These are phyloP conservation scores for Periconia macrospinosa DNA, from an alignment of 2,329 filamentous ascomycete genomes.

Conservation along the genomic window DNA sequence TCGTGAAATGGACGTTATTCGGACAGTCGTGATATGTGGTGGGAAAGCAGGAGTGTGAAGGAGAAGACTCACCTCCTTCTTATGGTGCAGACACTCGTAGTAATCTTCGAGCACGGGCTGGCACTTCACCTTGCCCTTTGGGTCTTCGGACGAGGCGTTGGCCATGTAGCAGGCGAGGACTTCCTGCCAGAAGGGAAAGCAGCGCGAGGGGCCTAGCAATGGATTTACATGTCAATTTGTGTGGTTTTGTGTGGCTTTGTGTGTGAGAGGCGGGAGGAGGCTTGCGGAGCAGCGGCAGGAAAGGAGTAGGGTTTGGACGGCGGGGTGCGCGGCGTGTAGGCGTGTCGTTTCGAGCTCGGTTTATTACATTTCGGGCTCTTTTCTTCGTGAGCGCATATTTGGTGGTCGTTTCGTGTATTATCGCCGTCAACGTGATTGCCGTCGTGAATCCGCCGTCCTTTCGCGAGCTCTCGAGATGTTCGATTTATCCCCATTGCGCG, in stretches of 20 bases:
- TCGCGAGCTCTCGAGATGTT: neutral
- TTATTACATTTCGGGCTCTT: no score
- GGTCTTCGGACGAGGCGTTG: conserved; percentile 79
- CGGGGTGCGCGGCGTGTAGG: neutral
- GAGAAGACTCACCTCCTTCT: conserved; percentile 79
- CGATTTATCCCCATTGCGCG: conserved; percentile 8
- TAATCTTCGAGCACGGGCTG: conserved; percentile 87
- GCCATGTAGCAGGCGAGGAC: conserved; percentile 97
- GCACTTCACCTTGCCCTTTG: conserved; percentile 85
- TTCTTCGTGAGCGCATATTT: neutral
- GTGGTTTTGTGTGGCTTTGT: neutral
- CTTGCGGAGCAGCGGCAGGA: neutral
- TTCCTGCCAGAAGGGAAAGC: conserved; percentile 99
- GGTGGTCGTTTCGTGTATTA: neutral
- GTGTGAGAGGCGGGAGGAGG: neutral
- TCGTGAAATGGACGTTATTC: no score
- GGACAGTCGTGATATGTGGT: no score
- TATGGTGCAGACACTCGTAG: conserved; percentile 98
- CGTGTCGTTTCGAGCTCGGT: neutral
- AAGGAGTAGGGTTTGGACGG: neutral
- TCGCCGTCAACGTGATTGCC: conserved; percentile 1
- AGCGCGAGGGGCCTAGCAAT: conserved; percentile 68
- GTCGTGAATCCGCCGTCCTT: conserved; percentile 7
- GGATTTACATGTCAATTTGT: neutral
- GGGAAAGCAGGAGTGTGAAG: no score